These are phyloP conservation scores for Pyronema omphalodes DNA, from an alignment of 495 filamentous ascomycete species.

Conservation along the genomic window DNA sequence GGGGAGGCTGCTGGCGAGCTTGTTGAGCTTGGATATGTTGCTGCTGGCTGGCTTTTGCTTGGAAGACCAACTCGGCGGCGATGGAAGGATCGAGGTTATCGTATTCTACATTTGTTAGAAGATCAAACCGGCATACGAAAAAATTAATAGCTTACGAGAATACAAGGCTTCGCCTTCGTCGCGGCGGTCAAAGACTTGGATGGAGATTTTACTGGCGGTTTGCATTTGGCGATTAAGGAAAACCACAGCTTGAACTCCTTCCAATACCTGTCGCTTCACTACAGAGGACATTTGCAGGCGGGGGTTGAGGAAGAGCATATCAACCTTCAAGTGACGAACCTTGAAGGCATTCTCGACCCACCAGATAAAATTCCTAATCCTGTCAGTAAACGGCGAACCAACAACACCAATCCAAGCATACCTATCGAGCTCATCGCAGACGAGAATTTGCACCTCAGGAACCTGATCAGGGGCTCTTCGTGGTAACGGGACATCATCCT, in stretches of 20 bases:
- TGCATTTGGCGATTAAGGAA: slow-evolving; percentile 53
- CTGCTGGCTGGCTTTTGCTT: slow-evolving; percentile 39
- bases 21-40: slow-evolving; percentile 17
- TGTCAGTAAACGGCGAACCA: neutral
- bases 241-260: slow-evolving; percentile 73
- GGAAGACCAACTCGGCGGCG: slow-evolving; percentile 59
- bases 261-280: slow-evolving; percentile 65
- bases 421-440: slow-evolving; percentile 61
- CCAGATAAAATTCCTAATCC: slow-evolving; percentile 48
- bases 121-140: neutral
- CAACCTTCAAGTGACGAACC: slow-evolving; percentile 47
- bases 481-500: slow-evolving; percentile 32
- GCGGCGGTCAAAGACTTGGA: slow-evolving; percentile 74
- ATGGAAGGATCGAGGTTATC: slow-evolving; percentile 55
- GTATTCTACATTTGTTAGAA: slow-evolving; percentile 41
- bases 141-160: slow-evolving; percentile 35
- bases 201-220: slow-evolving; percentile 45
- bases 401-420: slow-evolving; percentile 22
- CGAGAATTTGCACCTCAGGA: slow-evolving; percentile 78
- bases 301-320: slow-evolving; percentile 60
- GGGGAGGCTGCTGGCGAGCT: slow-evolving; percentile 11
- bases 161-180: slow-evolving; percentile 45
- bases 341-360: slow-evolving; percentile 65
- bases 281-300: slow-evolving; percentile 57
- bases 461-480: slow-evolving; percentile 56